Evolutionary conservation across 805 yeast species (phyloP).

Genomic region (Saturnispora gosingensis): DNA sequence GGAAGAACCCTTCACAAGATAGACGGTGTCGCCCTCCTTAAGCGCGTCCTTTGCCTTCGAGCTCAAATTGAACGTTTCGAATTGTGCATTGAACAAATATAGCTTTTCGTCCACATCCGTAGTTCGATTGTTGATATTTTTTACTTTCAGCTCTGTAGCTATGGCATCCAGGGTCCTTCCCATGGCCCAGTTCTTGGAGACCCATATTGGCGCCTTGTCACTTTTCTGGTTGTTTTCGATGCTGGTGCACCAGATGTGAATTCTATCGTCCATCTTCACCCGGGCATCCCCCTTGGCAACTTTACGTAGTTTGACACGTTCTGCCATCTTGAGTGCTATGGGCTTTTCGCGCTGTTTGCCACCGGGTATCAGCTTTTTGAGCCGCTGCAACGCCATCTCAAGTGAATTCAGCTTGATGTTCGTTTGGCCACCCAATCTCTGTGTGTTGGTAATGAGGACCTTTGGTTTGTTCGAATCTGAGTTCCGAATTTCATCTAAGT

Average conservation of each 20-base stretch:
- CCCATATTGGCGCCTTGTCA: constrained; percentile 28
- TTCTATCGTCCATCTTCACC: constrained; percentile 34
- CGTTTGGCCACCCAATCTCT: constrained; percentile 9
- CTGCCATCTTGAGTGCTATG: constrained; percentile 20
- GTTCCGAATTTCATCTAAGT: constrained; percentile 34
- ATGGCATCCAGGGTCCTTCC: constrained; percentile 50
- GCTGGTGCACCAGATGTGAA: constrained; percentile 41
- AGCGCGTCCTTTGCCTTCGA: constrained; percentile 32
- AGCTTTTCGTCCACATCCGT: background rate
- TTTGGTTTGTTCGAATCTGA: constrained; percentile 12
- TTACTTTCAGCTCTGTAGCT: constrained; percentile 37
- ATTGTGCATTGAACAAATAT: constrained; percentile 1
- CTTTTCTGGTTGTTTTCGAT: constrained; percentile 21
- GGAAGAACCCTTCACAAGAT: constrained; percentile 39
- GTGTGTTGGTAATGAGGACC: constrained; percentile 2
- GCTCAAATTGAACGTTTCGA: constrained; percentile 21
- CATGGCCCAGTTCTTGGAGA: constrained; percentile 49
- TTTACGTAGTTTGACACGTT: constrained; percentile 33
- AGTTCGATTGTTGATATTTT: constrained; percentile 38
- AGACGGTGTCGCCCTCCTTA: constrained; percentile 41
- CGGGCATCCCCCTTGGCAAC: constrained; percentile 45
- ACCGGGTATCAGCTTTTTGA: constrained; percentile 9
- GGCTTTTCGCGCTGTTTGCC: constrained; percentile 5
- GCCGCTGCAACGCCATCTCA: constrained; percentile 14
- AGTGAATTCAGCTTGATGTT: constrained; percentile 5